Evolutionary conservation across 2,329 filamentous ascomycete species (phyloP), one percentile per base, ranked within the genome.

Genomic region (Botrytis cinerea): DNA sequence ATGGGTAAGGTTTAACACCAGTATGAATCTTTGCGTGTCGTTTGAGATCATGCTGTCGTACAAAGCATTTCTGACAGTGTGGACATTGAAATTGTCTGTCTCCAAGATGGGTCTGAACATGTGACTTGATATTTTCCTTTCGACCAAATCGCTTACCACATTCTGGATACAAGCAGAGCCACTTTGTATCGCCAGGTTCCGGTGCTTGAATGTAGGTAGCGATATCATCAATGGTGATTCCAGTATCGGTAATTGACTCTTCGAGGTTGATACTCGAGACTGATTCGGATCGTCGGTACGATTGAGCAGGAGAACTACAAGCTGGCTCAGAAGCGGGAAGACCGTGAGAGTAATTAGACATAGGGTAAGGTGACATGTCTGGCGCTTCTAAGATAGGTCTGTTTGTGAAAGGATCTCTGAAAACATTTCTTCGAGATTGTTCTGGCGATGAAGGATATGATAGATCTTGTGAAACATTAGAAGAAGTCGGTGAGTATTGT

Each of bases 51-150:
- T 99, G 96, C 79, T 97, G 95, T 54, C 96, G 92, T 60, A 98
- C 96, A 81, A 99, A 99, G 84, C 94, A 95, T 84, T 98, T 98
- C 70, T 92, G 88, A 85, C 96, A 99, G 72, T 93, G 91, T 63
- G 95, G 94, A 83, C 96, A 99, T 82, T 93, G 92, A 84, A 94
- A 99, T 81, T 98, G 96, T 66, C 96, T 89, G 82, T 99, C 96
- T 79, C 97, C 96, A 76, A 99, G 91, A 83, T 99, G 96, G 5
- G 96, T 99, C 83, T 99, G 96, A 22, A 99, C 93, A 82, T 99
- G 96, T 0, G 95, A 97, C 82, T 97, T 97, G 85, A 98, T 98
- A 84, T 99, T 98, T 83, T 99, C 96, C 82, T 98, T 97, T 78
- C 96, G 90, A n/a, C 95, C 95, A 81, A 99, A 98, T 71, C 91